These are phyloP conservation scores for Didymella keratinophila DNA, from an alignment of 2,329 filamentous ascomycete species.

Conservation along the genomic window DNA sequence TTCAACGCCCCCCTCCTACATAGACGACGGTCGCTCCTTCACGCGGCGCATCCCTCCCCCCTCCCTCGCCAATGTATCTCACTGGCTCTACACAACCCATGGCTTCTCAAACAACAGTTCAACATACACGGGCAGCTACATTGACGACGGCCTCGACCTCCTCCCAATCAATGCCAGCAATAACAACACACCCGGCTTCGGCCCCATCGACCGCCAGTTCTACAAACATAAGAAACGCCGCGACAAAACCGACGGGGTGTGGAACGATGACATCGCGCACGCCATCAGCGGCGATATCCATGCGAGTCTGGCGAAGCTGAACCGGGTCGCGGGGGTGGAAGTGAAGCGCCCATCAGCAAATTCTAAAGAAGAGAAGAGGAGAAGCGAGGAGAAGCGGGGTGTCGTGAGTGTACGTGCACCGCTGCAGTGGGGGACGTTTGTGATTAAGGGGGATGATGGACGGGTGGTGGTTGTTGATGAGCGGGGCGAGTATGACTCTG, in stretches of 20 bases:
- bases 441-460: slow-evolving; percentile 37
- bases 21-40: slow-evolving; percentile 38
- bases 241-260: slow-evolving; percentile 8
- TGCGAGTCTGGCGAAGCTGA: slow-evolving; percentile 26
- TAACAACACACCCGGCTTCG: slow-evolving; percentile 24
- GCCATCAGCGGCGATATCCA: slow-evolving; percentile 37
- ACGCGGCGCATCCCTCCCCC: slow-evolving; percentile 24
- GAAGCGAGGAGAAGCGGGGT: slow-evolving; percentile 18
- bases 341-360: neutral
- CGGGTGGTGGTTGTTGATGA: slow-evolving; percentile 39
- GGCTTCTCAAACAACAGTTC: slow-evolving; percentile 14
- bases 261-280: slow-evolving; percentile 31
- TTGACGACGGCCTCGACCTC: slow-evolving; percentile 43
- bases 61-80: slow-evolving; percentile 15
- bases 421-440: slow-evolving; percentile 31
- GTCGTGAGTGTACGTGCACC: slow-evolving; percentile 30
- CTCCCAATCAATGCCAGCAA: neutral
- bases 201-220: slow-evolving; percentile 22
- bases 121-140: slow-evolving; percentile 35
- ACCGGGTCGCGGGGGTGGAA: slow-evolving; percentile 16
- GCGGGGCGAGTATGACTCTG: slow-evolving; percentile 40
- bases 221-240: slow-evolving; percentile 26
- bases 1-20: slow-evolving; percentile 28
- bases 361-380: slow-evolving; percentile 6
- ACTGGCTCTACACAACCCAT: slow-evolving; percentile 22